phyloP scores from a whole-genome alignment of 768 basidiomycete genomes.

The Kwoniella europaea region DNA sequence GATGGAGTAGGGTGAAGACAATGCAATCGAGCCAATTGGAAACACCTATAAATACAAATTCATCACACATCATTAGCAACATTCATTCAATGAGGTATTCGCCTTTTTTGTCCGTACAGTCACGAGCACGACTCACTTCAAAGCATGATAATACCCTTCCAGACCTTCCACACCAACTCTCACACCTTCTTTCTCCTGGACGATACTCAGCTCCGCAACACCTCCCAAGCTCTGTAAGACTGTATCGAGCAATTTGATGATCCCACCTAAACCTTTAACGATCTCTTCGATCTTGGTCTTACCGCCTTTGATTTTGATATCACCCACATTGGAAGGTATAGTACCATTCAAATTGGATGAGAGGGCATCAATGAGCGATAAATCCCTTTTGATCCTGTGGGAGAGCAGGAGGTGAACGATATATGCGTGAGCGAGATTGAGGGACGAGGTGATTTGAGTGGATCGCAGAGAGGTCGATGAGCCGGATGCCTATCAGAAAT shows the following conservation, averaged over 20 bases:
- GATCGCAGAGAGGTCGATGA: slow-evolving; percentile 43
- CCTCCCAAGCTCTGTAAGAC: slow-evolving; percentile 82
- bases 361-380: slow-evolving; percentile 74
- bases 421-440: slow-evolving; percentile 78
- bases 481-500: slow-evolving; percentile 33
- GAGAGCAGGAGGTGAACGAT: slow-evolving; percentile 86
- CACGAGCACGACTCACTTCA: slow-evolving; percentile 62
- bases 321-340: slow-evolving; percentile 34
- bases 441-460: slow-evolving; percentile 42
- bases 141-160: slow-evolving; percentile 73
- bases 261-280: slow-evolving; percentile 75
- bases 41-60: slow-evolving; percentile 58
- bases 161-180: slow-evolving; percentile 77
- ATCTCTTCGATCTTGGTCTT: slow-evolving; percentile 49
- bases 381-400: slow-evolving; percentile 84
- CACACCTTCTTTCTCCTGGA: slow-evolving; percentile 86
- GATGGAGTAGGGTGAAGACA: slow-evolving; percentile 53
- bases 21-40: slow-evolving; percentile 79
- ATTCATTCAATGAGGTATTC: not conserved
- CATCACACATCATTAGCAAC: not conserved
- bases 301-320: slow-evolving; percentile 38
- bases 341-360: slow-evolving; percentile 26
- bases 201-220: slow-evolving; percentile 79
- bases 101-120: no score
- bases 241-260: slow-evolving; percentile 83